Conservation (phyloP, 2,329 filamentous ascomycete species). For the Fusarium algeriense region DNA sequence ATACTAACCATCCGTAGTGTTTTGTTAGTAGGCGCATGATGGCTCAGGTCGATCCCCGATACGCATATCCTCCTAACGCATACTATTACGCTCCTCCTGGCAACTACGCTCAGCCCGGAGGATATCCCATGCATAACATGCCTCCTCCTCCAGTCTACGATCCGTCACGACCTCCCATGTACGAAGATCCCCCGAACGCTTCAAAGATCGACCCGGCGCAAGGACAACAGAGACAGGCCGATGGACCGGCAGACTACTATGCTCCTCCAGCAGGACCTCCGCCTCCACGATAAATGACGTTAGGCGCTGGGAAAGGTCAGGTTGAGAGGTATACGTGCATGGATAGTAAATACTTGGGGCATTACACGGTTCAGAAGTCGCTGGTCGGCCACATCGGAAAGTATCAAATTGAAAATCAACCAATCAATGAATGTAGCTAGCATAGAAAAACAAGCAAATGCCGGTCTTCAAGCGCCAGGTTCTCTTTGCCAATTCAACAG, state of each 20-base stretch:
- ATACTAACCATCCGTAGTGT: conserved; percentile 55
- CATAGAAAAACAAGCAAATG: conserved; percentile 30
- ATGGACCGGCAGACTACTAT: conserved; percentile 48
- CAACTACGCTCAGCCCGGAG: conserved; percentile 38
- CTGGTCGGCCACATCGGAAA: conserved; percentile 7
- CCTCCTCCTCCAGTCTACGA: conserved; percentile 71
- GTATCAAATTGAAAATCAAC: conserved; percentile 33
- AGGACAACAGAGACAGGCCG: conserved; percentile 44
- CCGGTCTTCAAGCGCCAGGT: conserved; percentile 3
- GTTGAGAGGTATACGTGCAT: not conserved
- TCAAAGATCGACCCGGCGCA: conserved; percentile 68
- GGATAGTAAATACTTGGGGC: not conserved
- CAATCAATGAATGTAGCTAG: conserved; percentile 18
- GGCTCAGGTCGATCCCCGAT: conserved; percentile 62
- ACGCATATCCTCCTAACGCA: conserved; percentile 58
- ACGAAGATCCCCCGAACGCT: conserved; percentile 62
- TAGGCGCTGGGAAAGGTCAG: conserved; percentile 2
- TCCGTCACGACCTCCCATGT: conserved; percentile 67
- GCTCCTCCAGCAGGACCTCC: conserved; percentile 63
- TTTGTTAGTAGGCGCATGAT: conserved; percentile 63
- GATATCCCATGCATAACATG: conserved; percentile 50
- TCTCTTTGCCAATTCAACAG: conserved; percentile 4
- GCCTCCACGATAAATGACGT: conserved; percentile 29
- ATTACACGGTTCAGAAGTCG: conserved; percentile 7
- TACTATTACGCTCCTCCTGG: conserved; percentile 56